phyloP scores from a whole-genome alignment of 805 yeast species.

The Barnettozyma siamensis region DNA sequence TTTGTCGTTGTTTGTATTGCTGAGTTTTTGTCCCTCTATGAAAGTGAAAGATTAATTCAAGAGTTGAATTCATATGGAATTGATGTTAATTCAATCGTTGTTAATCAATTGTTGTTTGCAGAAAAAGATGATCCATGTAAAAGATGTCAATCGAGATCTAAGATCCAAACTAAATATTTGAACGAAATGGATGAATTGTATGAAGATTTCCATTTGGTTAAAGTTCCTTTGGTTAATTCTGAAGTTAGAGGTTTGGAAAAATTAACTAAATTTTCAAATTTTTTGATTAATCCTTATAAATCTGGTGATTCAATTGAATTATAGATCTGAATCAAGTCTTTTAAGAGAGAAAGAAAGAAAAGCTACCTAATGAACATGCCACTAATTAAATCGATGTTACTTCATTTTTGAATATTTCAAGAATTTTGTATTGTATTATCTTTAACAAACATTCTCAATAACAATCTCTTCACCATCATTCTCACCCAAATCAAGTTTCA shows the following conservation, averaged over 20 bases:
- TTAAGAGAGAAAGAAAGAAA: too few species aligned
- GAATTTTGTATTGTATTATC: too few species aligned
- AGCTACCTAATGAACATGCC: too few species aligned
- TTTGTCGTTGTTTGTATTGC: constrained; percentile 96
- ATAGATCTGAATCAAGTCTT: constrained; percentile 1
- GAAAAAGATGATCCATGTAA: constrained; percentile 69
- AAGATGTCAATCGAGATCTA: constrained; percentile 88
- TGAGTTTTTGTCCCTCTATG: constrained; percentile 92
- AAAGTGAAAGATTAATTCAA: constrained; percentile 96
- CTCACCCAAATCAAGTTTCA: constrained; percentile 63
- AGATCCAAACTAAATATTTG: constrained; percentile 92
- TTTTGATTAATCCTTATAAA: constrained; percentile 71
- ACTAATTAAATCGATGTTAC: too few species aligned
- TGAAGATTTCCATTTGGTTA: constrained; percentile 94
- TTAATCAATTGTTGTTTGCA: constrained; percentile 90
- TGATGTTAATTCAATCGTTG: constrained; percentile 95
- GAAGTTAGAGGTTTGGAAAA: constrained; percentile 93
- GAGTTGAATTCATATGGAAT: constrained; percentile 90
- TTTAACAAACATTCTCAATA: constrained; percentile 61
- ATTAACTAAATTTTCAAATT: constrained; percentile 75
- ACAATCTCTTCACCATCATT: constrained; percentile 43
- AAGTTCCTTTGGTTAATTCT: constrained; percentile 90
- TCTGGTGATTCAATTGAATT: constrained; percentile 37
- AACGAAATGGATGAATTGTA: constrained; percentile 94
- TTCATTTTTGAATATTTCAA: too few species aligned